Percentiles rank a stretch among this genome's conserved stretches.
phyloP scores from a whole-genome alignment of 2,329 filamentous ascomycete species.

The Fonsecaea pugnacius region DNA sequence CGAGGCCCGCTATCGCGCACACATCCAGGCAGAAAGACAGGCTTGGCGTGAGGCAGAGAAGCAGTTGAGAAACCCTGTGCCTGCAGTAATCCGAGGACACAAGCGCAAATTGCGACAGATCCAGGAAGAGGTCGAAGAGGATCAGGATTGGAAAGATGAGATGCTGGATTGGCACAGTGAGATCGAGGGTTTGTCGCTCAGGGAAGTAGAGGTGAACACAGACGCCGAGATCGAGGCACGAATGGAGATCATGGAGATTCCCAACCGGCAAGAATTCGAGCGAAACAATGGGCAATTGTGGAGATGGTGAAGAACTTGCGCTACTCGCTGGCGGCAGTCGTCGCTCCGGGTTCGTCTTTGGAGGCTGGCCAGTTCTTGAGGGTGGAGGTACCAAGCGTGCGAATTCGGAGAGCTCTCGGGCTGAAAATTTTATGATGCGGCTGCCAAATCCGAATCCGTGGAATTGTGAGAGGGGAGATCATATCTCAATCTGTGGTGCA shows the following conservation, averaged over 20 bases:
- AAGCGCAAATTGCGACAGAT: slow-evolving; percentile 4
- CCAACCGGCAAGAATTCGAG: background rate
- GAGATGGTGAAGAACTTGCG: background rate
- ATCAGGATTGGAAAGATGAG: slow-evolving; percentile 7
- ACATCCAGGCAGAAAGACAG: slow-evolving; percentile 1
- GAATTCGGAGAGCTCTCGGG: background rate
- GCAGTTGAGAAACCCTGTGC: background rate
- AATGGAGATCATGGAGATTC: slow-evolving; percentile 10
- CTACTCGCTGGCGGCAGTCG: background rate
- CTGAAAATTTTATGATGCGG: background rate
- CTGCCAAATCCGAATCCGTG: background rate
- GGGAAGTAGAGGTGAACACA: background rate
- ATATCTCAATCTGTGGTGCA: background rate
- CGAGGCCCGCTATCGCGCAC: slow-evolving; percentile 1
- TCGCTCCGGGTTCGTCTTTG: background rate
- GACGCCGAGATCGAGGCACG: slow-evolving; percentile 1
- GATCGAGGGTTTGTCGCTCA: too few relatives aligned
- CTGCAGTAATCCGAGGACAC: background rate
- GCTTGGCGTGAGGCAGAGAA: background rate
- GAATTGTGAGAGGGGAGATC: background rate
- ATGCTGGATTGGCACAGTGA: background rate
- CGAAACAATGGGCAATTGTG: background rate
- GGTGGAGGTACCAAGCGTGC: background rate
- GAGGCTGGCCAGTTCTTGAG: background rate
- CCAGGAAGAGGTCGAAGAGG: slow-evolving; percentile 4